Base-by-base conservation (phyloP, 768 basidiomycete species). In the Dacryopinax spathularia region DNA sequence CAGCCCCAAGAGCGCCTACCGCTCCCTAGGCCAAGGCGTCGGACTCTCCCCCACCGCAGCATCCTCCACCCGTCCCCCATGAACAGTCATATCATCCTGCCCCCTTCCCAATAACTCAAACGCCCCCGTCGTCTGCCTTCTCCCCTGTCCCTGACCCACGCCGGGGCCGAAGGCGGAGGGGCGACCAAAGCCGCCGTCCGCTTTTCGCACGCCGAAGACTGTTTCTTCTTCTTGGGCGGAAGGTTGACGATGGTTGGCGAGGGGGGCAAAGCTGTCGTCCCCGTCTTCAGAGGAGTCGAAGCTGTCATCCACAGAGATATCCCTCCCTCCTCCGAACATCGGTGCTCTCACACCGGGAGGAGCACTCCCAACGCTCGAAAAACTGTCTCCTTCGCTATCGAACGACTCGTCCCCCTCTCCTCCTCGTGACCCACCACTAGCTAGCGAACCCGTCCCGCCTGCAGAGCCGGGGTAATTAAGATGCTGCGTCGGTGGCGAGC, bases 141-240 rank as follows among this genome's bases (percentile, higher is more conserved):
- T 39, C 18, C 60, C 43, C 60, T 60, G 64, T 60, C 64, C 62
- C 63, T 43, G 66, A 60, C 18, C 82, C 75, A 65, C 80, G 79
- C 34, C 77, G 80, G 37, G 83, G 84, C 9, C 80, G 79, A 12
- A 83, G 81, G 16, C 88, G 88, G 73, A 89, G 89, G 62, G 89
- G 73, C 13, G 88, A 88, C 72, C 88, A 85, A 68, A 84, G 83
- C 60, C 78, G 75, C 27, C 66, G 70, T 37, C 71, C 73, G n/a
- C 70, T 75, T 27, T 20, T 66, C 13, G 66, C 69, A 35, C 75
- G 60, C 71, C 75, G 63, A 73, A 73, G 64, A 77, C 79, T 36
- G 81, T 80, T 68, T 81, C 79, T 61, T 80, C 81, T 60, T 70
- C 73, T 20, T 70, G 1, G 84, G 83, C 0, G 84, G 80, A 62